A percentile compares a stretch with the other conserved stretches of the same genome.
phyloP scores from a whole-genome alignment of 495 filamentous ascomycete species.

The Letharia columbiana region DNA sequence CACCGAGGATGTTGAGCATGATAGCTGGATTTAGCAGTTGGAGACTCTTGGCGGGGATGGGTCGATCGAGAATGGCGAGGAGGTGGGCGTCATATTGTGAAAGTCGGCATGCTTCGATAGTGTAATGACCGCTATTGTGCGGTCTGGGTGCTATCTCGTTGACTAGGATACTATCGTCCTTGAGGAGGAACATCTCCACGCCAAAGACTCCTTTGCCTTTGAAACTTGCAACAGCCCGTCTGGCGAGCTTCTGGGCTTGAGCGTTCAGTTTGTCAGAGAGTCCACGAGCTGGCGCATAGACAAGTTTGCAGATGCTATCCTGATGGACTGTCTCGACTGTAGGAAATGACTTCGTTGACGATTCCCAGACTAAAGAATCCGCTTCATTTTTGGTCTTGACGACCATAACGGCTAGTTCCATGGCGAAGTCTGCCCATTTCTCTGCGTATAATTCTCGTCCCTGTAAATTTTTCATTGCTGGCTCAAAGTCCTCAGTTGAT shows the following conservation, averaged over 20 bases:
- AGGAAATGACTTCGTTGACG: conserved; percentile 63
- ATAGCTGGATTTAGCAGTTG: conserved; percentile 59
- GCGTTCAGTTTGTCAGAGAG: conserved; percentile 51
- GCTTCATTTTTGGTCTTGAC: conserved; percentile 76
- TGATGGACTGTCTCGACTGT: conserved; percentile 95
- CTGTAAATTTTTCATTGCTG: conserved; percentile 59
- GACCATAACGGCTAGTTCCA: conserved; percentile 93
- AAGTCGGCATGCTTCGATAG: conserved; percentile 83
- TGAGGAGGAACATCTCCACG: conserved; percentile 91
- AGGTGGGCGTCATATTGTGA: conserved; percentile 92
- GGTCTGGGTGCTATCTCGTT: conserved; percentile 94
- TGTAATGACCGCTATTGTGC: conserved; percentile 89
- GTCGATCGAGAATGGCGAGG: conserved; percentile 72
- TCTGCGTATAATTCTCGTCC: conserved; percentile 77
- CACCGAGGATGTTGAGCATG: conserved; percentile 96
- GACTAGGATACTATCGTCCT: conserved; percentile 62
- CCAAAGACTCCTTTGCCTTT: conserved; percentile 90
- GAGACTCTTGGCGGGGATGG: conserved; percentile 53
- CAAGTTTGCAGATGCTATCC: conserved; percentile 89
- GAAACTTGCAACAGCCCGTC: conserved; percentile 67
- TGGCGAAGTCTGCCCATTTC: conserved; percentile 78
- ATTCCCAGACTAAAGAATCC: conserved; percentile 30
- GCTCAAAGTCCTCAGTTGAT: conserved; percentile 56
- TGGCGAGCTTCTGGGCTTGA: conserved; percentile 67
- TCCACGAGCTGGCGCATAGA: conserved; percentile 73